These are phyloP conservation scores for Furcasterigmium sp. DNA, from an alignment of 2,329 filamentous ascomycete genomes.

Conservation along the genomic window DNA sequence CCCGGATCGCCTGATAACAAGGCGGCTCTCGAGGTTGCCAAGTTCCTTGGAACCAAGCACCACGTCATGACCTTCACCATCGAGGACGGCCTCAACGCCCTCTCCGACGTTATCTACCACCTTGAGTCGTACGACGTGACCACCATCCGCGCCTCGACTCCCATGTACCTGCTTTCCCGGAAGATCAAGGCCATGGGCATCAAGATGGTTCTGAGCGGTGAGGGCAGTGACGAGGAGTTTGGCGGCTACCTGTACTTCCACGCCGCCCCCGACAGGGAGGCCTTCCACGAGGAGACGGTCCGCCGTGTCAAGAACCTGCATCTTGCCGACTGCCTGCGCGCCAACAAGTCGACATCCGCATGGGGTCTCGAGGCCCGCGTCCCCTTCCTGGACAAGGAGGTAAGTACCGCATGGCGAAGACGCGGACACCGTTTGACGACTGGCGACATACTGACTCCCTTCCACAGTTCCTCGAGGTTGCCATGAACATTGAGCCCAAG, in stretches of 20 bases:
- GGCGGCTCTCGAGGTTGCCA: conserved; percentile 87
- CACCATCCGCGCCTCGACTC: conserved; percentile 94
- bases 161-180: conserved; percentile 95
- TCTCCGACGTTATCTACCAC: conserved; percentile 97
- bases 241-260: conserved; percentile 99
- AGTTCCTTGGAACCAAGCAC: conserved; percentile 96
- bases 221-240: conserved; percentile 97
- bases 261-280: conserved; percentile 80
- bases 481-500: conserved; percentile 89
- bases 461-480: conserved; percentile 73
- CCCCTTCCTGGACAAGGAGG: conserved; percentile 92
- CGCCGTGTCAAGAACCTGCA: conserved; percentile 95
- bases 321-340: conserved; percentile 89
- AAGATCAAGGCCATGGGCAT: conserved; percentile 99
- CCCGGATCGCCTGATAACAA: conserved; percentile 88
- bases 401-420: conserved; percentile 24
- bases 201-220: conserved; percentile 98
- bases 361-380: conserved; percentile 98
- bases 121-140: conserved; percentile 98
- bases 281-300: conserved; percentile 95
- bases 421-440: fast-evolving
- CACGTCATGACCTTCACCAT: conserved; percentile 98
- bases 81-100: conserved; percentile 91
- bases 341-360: conserved; percentile 97
- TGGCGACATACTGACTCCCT: not conserved